These are phyloP conservation scores for Emiliania huxleyi DNA, from an alignment of 78 protist genomes.

Conservation along the genomic window DNA sequence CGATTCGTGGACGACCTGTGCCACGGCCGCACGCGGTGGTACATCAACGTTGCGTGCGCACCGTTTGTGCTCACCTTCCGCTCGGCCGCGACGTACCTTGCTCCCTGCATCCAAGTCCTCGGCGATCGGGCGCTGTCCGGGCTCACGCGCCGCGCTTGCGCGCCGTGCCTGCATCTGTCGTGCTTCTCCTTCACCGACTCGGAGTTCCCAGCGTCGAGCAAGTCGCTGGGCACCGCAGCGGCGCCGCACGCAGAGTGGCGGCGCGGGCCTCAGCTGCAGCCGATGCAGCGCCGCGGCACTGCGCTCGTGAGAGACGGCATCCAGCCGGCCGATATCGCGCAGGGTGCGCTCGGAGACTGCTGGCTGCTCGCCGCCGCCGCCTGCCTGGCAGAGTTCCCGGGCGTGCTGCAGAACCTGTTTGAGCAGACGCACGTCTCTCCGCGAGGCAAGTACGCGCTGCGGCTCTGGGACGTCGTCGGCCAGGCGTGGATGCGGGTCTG, in stretches of 20 bases:
- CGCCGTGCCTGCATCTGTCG: not conserved
- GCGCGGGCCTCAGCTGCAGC: not conserved
- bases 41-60: not conserved
- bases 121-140: not conserved
- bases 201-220: not conserved
- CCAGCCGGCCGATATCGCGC: conserved; percentile 27
- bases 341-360: conserved; percentile 73
- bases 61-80: not conserved
- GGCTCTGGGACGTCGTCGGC: not conserved
- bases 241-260: not conserved
- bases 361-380: conserved; percentile 59
- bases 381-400: conserved; percentile 24
- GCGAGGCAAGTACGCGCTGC: conserved; percentile 34
- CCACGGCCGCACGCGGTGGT: not conserved
- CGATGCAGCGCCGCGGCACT: not conserved
- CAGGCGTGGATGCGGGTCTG: not conserved
- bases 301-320: not conserved
- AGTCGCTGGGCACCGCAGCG: not conserved
- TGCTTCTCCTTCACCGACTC: not conserved
- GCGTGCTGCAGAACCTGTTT: not conserved
- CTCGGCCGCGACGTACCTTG: not conserved
- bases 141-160: not conserved
- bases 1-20: not conserved
- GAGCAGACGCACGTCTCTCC: not conserved
- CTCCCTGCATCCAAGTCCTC: not conserved